These are phyloP conservation scores for Monilinia polystroma DNA, from an alignment of 2,329 filamentous ascomycete genomes.

Conservation along the genomic window DNA sequence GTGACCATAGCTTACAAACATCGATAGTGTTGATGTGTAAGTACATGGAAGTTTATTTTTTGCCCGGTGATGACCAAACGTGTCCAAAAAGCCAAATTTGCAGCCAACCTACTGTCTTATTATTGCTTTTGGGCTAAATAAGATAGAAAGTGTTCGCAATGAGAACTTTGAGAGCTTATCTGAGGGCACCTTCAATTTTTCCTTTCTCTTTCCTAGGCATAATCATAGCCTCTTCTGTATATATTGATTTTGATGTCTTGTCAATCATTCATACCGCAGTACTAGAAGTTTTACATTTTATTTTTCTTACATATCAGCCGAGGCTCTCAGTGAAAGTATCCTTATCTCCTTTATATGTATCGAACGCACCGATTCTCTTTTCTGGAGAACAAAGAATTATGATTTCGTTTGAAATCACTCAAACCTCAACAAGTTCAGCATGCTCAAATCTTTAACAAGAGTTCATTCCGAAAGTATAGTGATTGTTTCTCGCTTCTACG, in stretches of 20 bases:
- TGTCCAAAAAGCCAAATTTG: constrained; percentile 44
- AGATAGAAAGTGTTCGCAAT: constrained; percentile 40
- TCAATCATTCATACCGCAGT: not conserved
- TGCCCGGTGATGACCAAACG: constrained; percentile 42
- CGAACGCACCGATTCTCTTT: not conserved
- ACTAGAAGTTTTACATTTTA: not conserved
- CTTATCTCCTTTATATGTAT: not conserved
- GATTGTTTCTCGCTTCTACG: not conserved
- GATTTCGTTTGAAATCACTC: not conserved
- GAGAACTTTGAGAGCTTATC: constrained; percentile 44
- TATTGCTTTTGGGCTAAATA: constrained; percentile 26
- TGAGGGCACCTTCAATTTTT: constrained; percentile 38
- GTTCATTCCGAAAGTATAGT: not conserved
- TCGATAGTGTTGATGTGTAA: constrained; percentile 24
- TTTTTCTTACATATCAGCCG: not conserved
- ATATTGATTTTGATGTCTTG: not conserved
- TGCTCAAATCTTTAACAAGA: not conserved
- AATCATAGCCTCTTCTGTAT: not conserved
- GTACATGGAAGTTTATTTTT: constrained; percentile 26
- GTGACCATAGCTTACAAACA: constrained; percentile 21
- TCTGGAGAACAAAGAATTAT: constrained; percentile 8
- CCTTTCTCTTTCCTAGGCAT: not conserved
- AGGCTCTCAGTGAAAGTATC: no score
- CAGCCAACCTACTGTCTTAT: constrained; percentile 39
- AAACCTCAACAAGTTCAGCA: not conserved